Evolutionary conservation across 805 yeast genomes (phyloP).

Genomic region (Metschnikowia gelsemii): DNA sequence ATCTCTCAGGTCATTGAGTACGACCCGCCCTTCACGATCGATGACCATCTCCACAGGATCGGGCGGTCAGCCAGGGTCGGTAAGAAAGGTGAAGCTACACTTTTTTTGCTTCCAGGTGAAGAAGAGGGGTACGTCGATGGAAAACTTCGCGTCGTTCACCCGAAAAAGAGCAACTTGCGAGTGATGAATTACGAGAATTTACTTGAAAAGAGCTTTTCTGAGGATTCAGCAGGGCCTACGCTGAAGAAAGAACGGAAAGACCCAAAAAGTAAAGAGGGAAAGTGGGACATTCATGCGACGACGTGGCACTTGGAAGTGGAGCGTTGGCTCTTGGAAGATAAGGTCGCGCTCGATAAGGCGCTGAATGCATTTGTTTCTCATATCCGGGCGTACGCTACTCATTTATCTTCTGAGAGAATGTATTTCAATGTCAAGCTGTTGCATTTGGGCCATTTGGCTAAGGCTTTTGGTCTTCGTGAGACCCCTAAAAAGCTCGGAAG

Average conservation of each 20-base stretch:
- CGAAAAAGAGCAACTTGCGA: constrained; percentile 34
- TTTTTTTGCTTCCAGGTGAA: constrained; percentile 82
- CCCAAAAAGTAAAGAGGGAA: constrained; percentile 39
- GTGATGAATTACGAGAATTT: constrained; percentile 35
- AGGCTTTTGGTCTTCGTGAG: constrained; percentile 91
- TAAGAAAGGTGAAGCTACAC: constrained; percentile 67
- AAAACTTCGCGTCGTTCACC: constrained; percentile 39
- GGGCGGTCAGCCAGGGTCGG: constrained; percentile 99
- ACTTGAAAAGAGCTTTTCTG: constrained; percentile 37
- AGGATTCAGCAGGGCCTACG: constrained; percentile 36
- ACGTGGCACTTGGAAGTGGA: constrained; percentile 93
- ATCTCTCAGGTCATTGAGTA: constrained; percentile 85
- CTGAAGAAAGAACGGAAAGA: constrained; percentile 30
- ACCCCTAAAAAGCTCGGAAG: constrained; percentile 80
- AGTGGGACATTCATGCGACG: constrained; percentile 94
- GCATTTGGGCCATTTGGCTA: constrained; percentile 95
- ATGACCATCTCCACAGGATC: constrained; percentile 93
- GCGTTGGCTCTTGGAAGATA: constrained; percentile 78
- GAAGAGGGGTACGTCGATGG: constrained; percentile 82
- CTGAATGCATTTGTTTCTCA: constrained; percentile 83
- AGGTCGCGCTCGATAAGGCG: constrained; percentile 61
- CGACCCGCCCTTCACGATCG: constrained; percentile 93
- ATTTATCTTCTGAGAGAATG: constrained; percentile 73
- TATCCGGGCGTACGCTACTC: constrained; percentile 94
- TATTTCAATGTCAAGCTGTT: constrained; percentile 77